Evolutionary conservation across 306 rosid genomes (phyloP).

Genomic region (Fragaria iinumae): DNA sequence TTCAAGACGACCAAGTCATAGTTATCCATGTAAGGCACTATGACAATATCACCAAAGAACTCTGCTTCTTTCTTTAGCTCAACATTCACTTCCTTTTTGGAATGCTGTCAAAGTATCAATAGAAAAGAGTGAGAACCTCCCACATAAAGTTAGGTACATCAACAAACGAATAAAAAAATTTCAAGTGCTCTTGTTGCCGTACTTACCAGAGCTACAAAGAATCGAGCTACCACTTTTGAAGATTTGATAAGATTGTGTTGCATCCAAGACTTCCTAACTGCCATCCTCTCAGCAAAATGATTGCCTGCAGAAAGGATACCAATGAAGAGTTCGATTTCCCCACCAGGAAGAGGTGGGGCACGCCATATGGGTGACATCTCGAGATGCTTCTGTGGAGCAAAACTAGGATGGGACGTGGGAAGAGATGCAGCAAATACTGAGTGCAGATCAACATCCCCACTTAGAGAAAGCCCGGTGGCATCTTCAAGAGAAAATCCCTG

Average conservation of each 20-base stretch:
- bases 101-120: conserved; percentile 55
- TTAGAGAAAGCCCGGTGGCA: conserved; percentile 77
- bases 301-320: conserved; percentile 98
- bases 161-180: neutral
- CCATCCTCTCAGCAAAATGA: conserved; percentile 97
- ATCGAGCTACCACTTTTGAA: conserved; percentile 80
- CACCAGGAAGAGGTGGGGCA: conserved; percentile 57
- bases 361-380: conserved; percentile 71
- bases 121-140: conserved; percentile 26
- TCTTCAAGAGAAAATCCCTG: conserved; percentile 98
- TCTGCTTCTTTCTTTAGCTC: conserved; percentile 91
- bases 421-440: conserved; percentile 81
- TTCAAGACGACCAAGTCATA: conserved; percentile 95
- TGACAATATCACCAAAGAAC: conserved; percentile 82
- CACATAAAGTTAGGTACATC: neutral
- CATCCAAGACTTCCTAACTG: conserved; percentile 95
- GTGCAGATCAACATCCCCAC: conserved; percentile 69
- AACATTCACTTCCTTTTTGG: conserved; percentile 60
- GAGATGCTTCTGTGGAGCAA: conserved; percentile 73
- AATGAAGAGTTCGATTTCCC: conserved; percentile 60
- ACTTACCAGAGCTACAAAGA: conserved; percentile 92
- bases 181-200: conserved; percentile 8
- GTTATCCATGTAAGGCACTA: conserved; percentile 96
- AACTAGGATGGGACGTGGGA: conserved; percentile 81
- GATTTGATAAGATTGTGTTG: conserved; percentile 69